A percentile compares a stretch with the other conserved stretches of the same genome.
Conservation (phyloP, 1,284 basidiomycete species). For the Prillingera fragicola region DNA sequence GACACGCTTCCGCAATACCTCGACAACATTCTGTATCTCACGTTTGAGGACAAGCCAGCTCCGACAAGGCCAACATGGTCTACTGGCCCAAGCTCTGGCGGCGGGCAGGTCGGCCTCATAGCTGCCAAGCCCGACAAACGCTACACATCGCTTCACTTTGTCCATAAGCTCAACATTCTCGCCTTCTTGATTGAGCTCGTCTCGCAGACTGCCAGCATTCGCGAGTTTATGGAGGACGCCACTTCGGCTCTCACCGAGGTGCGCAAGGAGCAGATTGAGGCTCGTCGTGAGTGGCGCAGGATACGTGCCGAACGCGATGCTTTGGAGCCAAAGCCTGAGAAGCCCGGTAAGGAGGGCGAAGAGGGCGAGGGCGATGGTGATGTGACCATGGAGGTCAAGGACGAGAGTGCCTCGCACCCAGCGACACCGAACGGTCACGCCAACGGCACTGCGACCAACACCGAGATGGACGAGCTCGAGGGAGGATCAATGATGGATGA, state of each 20-base stretch:
- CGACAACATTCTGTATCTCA: conserved; percentile 65
- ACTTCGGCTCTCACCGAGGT: conserved; percentile 84
- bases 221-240: conserved; percentile 82
- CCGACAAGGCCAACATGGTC: conserved; percentile 46
- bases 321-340: conserved; percentile 42
- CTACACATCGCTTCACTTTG: conserved; percentile 66
- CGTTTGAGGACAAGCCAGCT: conserved; percentile 55
- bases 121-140: conserved; percentile 55
- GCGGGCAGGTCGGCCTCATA: conserved; percentile 42
- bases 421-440: conserved; percentile 25
- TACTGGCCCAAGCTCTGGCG: conserved; percentile 40
- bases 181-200: conserved; percentile 84
- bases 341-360: conserved; percentile 54
- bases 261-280: conserved; percentile 90
- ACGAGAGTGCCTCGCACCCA: conserved; percentile 18
- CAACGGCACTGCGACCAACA: conserved; percentile 18
- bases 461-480: conserved; percentile 43
- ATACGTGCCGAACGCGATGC: conserved; percentile 53
- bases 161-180: conserved; percentile 78
- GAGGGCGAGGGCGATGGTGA: conserved; percentile 57
- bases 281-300: conserved; percentile 79
- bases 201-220: conserved; percentile 80
- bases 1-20: conserved; percentile 68
- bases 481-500: conserved; percentile 19
- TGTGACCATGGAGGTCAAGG: conserved; percentile 40